Evolutionary conservation across 257 asterid species (phyloP), one percentile per base, ranked within the genome.

Genomic region (Penstemon davidsonii): DNA sequence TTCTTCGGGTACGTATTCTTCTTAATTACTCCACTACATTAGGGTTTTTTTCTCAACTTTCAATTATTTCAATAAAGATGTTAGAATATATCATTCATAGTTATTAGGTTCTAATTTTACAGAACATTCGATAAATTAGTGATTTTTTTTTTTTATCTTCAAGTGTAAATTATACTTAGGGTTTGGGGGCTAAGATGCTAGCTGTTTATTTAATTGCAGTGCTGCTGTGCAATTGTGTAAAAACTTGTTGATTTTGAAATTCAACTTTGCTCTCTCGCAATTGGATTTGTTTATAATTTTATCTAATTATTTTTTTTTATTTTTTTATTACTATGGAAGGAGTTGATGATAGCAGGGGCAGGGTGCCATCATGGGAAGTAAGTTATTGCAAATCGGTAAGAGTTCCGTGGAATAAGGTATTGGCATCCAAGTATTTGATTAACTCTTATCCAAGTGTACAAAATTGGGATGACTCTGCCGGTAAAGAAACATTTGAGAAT

Each of bases 401-500:
- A 55, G 82, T 94, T 67, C 87, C 90, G 37, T 94, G 97, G 97
- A 56, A 73, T 58, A 88, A 87, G 79, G 76, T 94, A 59, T 39
- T 85, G 76, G 87, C 84, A 11, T 86, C 96, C 62, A 94, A 88
- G 76, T 80, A 82, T 75, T 90, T 81, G 37, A 84, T 90, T 62
- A 53, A 63, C 78, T 80, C 91, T 71, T 68, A 90, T 64, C 97
- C 89, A 19, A 85, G 61, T 64, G 89, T 94, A 75, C 79, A 72
- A 5, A 62, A 84, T 60, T 94, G 99, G 99, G 88, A 91, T 68
- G 97, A 79, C 57, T 88, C 92, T 73, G 92, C 92, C 52, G 86
- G 87, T 74, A 74, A 85, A 75, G 91, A 90, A 71, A 96, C 97
- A 52, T 75, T 91, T 40, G 74, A 75, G 59, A 49, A 76, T 60